phyloP scores from a whole-genome alignment of 1,139 yeast genomes.

The Candida sp. region DNA sequence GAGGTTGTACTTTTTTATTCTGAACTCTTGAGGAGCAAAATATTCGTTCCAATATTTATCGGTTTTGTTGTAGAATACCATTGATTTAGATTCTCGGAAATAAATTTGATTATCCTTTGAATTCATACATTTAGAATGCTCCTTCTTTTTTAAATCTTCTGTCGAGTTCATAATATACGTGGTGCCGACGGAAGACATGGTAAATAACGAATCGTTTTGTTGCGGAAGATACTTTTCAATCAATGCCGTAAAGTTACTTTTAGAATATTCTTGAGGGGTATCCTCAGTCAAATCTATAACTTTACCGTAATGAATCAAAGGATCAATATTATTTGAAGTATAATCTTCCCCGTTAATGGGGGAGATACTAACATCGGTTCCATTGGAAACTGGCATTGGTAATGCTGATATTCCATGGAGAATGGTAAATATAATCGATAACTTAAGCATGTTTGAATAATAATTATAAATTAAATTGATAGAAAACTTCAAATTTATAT shows the following conservation, averaged over 20 bases:
- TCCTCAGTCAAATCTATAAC: neutral
- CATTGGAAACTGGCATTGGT: neutral
- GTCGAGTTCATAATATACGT: neutral
- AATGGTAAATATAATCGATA: too few species aligned
- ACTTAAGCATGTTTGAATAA: too few species aligned
- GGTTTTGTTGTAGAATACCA: neutral
- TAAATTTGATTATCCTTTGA: neutral
- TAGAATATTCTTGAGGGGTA: neutral
- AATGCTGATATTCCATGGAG: too few species aligned
- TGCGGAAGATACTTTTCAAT: neutral
- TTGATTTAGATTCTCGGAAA: constrained; percentile 1
- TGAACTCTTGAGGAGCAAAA: neutral
- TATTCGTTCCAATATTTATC: constrained; percentile 1
- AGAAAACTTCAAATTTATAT: too few species aligned
- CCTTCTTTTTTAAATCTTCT: constrained; percentile 1
- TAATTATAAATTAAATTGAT: too few species aligned
- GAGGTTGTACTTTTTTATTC: neutral
- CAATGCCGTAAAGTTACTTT: neutral
- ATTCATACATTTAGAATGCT: constrained; percentile 1
- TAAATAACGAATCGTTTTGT: neutral
- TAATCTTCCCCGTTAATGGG: too few species aligned
- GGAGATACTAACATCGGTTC: too few species aligned
- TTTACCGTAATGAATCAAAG: too few species aligned
- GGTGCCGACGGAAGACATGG: neutral
- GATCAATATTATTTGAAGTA: too few species aligned